phyloP scores from a whole-genome alignment of 2,329 filamentous ascomycete species.

The Sordariomycetes sp. region DNA sequence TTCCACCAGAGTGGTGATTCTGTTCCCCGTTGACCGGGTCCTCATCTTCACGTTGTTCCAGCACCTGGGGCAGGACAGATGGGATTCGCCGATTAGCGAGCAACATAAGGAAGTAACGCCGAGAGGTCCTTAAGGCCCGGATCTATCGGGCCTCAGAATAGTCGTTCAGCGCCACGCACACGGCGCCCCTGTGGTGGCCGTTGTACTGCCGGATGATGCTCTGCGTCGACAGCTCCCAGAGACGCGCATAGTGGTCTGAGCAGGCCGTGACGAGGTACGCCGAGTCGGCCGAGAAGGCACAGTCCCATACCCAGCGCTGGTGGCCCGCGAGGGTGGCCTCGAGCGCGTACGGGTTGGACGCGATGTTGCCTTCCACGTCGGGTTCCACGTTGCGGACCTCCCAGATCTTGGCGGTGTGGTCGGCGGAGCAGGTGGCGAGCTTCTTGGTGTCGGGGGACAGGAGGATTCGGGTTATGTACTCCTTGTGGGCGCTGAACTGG shows the following conservation, averaged over 20 bases:
- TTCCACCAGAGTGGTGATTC: no score
- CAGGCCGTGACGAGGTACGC: slow-evolving; percentile 90
- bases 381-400: slow-evolving; percentile 65
- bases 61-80: no score
- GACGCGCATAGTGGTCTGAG: slow-evolving; percentile 81
- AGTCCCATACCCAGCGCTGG: slow-evolving; percentile 97
- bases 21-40: no score
- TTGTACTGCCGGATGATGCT: slow-evolving; percentile 92
- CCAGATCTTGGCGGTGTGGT: slow-evolving; percentile 95
- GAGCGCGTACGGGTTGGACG: slow-evolving; percentile 57
- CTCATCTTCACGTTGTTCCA: no score
- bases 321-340: slow-evolving; percentile 83
- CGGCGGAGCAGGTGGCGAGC: slow-evolving; percentile 84
- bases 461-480: slow-evolving; percentile 85
- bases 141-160: slow-evolving; percentile 45
- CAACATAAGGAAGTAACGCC: no score
- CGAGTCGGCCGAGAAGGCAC: slow-evolving; percentile 85
- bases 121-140: no score
- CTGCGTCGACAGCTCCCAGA: slow-evolving; percentile 83
- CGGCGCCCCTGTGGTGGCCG: slow-evolving; percentile 82
- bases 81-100: no score
- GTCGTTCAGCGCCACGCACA: slow-evolving; percentile 89
- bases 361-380: slow-evolving; percentile 18
- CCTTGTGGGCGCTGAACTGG: slow-evolving; percentile 81
- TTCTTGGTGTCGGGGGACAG: slow-evolving; percentile 91